phyloP scores from a whole-genome alignment of 352 stramenopile species.

The Halophytophthora batemanensis region DNA sequence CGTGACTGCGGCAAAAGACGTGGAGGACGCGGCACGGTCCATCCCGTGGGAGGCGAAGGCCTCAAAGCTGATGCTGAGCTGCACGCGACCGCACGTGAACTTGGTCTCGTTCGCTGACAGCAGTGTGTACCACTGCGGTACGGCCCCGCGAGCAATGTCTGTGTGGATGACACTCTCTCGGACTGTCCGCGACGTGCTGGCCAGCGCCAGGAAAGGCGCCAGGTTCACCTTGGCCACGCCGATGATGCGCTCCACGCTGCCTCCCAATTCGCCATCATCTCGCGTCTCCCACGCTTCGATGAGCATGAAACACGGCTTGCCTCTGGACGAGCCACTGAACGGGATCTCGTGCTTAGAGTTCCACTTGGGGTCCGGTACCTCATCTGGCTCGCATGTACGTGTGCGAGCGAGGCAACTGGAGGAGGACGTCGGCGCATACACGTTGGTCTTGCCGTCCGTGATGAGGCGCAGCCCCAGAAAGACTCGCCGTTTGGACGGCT shows the following conservation, averaged over 20 bases:
- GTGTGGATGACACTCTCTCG: conserved; percentile 81
- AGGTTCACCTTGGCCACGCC: conserved; percentile 87
- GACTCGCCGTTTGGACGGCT: conserved; percentile 25
- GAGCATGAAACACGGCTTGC: conserved; percentile 85
- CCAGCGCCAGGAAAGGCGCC: conserved; percentile 81
- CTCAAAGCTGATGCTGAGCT: conserved; percentile 87
- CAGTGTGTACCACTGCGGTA: conserved; percentile 86
- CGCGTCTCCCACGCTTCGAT: conserved; percentile 84
- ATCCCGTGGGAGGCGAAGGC: conserved; percentile 19
- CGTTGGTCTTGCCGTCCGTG: conserved; percentile 85
- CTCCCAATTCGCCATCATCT: conserved; percentile 21
- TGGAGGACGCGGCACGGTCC: conserved; percentile 2
- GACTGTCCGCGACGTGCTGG: conserved; percentile 76
- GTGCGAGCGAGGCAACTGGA: conserved; percentile 69
- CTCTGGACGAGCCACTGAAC: conserved; percentile 65
- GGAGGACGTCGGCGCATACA: conserved; percentile 82
- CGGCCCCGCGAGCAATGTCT: conserved; percentile 77
- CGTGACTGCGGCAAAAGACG: conserved; percentile 33
- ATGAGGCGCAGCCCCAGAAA: conserved; percentile 74
- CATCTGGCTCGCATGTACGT: conserved; percentile 41
- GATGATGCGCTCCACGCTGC: conserved; percentile 65
- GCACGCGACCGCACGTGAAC: conserved; percentile 80
- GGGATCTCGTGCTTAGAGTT: conserved; percentile 74
- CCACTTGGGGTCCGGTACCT: conserved; percentile 70
- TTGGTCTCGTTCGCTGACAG: conserved; percentile 81